Percentiles rank a stretch among this genome's conserved stretches.
Evolutionary conservation across 2,329 filamentous ascomycete genomes (phyloP).

Genomic region (Apiospora marii): DNA sequence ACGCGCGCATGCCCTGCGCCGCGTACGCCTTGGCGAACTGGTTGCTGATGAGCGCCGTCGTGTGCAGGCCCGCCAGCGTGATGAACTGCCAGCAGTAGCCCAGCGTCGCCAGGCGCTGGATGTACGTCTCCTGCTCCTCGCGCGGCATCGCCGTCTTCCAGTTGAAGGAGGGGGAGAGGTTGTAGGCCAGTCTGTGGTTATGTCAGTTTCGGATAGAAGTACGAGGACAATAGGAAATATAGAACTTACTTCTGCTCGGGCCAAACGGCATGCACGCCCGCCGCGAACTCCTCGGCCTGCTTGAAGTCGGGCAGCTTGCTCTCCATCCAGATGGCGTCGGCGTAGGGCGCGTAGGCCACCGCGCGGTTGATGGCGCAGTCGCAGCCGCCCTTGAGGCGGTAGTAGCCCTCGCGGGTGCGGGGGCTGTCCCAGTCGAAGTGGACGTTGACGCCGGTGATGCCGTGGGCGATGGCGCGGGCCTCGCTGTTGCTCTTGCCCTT

Average conservation of each 20-base stretch:
- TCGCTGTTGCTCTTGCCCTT: slow-evolving; percentile 89
- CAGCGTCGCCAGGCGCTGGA: slow-evolving; percentile 82
- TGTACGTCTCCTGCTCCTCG: slow-evolving; percentile 96
- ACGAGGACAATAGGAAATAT: too few species aligned
- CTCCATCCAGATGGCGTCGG: slow-evolving; percentile 99
- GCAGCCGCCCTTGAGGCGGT: slow-evolving; percentile 89
- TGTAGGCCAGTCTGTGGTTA: slow-evolving; percentile 82
- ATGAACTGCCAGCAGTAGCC: slow-evolving; percentile 99
- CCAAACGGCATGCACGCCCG: slow-evolving; percentile 92
- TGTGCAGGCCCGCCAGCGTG: slow-evolving; percentile 96
- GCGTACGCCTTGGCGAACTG: slow-evolving; percentile 86
- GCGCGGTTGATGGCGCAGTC: slow-evolving; percentile 91
- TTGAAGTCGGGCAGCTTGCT: slow-evolving; percentile 91
- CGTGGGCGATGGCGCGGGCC: slow-evolving; percentile 79
- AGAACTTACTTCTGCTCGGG: slow-evolving; percentile 88
- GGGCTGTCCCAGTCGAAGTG: slow-evolving; percentile 97
- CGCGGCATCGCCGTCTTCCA: slow-evolving; percentile 97
- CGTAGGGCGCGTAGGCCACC: slow-evolving; percentile 90
- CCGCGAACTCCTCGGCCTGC: slow-evolving; percentile 92
- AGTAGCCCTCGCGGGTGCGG: slow-evolving; percentile 93
- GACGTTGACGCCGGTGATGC: slow-evolving; percentile 79
- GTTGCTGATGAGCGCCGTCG: slow-evolving; percentile 90
- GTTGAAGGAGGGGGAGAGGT: slow-evolving; percentile 98
- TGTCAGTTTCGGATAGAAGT: neutral
- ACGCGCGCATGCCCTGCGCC: slow-evolving; percentile 89